Percentiles rank a stretch among this genome's conserved stretches.
Conservation (phyloP, 306 rosid genomes). For the Biancaea sappan region DNA sequence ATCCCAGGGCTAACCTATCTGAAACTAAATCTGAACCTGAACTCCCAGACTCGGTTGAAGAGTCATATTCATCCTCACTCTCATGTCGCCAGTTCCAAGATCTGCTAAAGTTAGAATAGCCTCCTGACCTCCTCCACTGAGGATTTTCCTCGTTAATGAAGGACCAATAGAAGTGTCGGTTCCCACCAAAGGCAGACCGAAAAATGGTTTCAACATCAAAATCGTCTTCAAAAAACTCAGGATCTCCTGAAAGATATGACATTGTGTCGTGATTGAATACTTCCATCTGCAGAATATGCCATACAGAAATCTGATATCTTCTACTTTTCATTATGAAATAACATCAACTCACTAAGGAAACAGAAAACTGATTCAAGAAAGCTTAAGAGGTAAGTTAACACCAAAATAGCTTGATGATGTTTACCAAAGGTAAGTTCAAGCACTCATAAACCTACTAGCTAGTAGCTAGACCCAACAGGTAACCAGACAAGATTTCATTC, state of each 20-base stretch:
- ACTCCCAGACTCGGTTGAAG: conserved; percentile 46
- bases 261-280: conserved; percentile 2
- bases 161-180: conserved; percentile 58
- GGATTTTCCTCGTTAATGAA: conserved; percentile 68
- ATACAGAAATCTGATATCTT: not conserved
- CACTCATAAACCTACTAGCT: not conserved
- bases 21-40: conserved; percentile 44
- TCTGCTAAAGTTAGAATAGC: conserved; percentile 42
- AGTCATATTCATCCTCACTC: conserved; percentile 51
- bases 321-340: conserved; percentile 20
- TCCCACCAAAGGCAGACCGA: conserved; percentile 66
- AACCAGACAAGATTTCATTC: conserved; percentile 8
- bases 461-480: conserved; percentile 4
- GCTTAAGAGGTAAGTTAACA: conserved; percentile 21
- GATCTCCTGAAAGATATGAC: conserved; percentile 48
- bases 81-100: conserved; percentile 57
- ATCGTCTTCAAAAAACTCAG: conserved; percentile 64
- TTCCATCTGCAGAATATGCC: conserved; percentile 12
- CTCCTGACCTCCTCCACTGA: conserved; percentile 66
- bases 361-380: conserved; percentile 10
- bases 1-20: conserved; percentile 78
- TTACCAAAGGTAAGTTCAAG: conserved; percentile 2
- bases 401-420: conserved; percentile 24
- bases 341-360: not conserved
- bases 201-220: conserved; percentile 63